Base-by-base conservation (phyloP, 2,329 filamentous ascomycete species). In the Didymella keratinophila region DNA sequence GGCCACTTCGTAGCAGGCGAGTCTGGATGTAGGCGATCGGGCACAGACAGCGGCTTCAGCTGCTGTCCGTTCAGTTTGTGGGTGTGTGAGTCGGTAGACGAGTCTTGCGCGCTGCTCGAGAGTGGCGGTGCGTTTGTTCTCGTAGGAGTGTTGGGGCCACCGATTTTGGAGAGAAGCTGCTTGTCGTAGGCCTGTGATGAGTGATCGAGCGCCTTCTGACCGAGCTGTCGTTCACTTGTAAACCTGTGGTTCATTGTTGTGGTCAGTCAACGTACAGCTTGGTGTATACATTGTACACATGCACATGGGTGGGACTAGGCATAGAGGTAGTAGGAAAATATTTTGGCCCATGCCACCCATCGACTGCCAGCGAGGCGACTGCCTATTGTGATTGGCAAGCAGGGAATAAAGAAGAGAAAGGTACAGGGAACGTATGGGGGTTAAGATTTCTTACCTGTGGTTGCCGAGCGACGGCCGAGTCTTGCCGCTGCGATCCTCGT, bases 171-270 rank as follows among this genome's bases (percentile, higher is more conserved):
- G 25, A 88, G 74, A 12, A 88, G 75, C 61, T 86, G 83, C 71
- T 87, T 84, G 68, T 88, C 86, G 73, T 88, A 88, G 30, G 82
- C 84, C 67, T 87, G 83, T 23, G 84, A 87, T 2, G 85, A 87
- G 56, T 80, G 81, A 63, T 85, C 81, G 39, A 87, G 81, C 45
- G 84, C 82, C 61, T 82, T 79, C 62, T 84, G 81, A 45, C 85
- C 86, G 46, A 87, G 80, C 61, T 87, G 83, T 49, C 80, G 80
- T 73, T 87, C 86, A 67, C 85, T 86, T 63, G 86, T 84, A 54
- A 87, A 76, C 69, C 84, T 86, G 71, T 62, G 42, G 52, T 44
- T 52, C 53, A 65, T 63, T 16, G 45, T 65, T 28, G 51, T 48
- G 55, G 60, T 67, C 34, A 69, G 67, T 60, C 48, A 51, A 47